Evolutionary conservation across 805 yeast genomes (phyloP), one percentile per base, ranked within the genome.

Genomic region (Cyberlindnera nakhonratchasimensis): DNA sequence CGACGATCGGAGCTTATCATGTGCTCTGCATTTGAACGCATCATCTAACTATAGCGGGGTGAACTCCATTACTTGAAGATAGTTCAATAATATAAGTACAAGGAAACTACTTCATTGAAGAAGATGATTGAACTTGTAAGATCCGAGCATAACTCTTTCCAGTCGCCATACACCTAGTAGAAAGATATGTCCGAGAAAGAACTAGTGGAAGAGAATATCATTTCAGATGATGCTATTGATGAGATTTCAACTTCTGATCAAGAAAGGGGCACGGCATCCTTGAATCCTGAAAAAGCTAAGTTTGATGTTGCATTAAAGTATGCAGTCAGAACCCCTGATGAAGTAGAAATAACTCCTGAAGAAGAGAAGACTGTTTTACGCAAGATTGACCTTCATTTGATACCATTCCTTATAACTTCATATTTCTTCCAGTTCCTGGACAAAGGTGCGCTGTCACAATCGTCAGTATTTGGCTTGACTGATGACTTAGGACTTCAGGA

Each of bases 401-500:
- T 42, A 53, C 79, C 82, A 2, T 39, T 77, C 39, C 61, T 79
- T 61, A 69, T 74, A 48, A 39, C 69, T 21, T 53, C 73, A 11
- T 72, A 74, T 55, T 66, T 72, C 14, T 57, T 70, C 16, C 82
- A 77, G 58, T 73, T 66, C 47, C 70, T 77, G 75, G 86, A 79
- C 61, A 79, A 79, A 51, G 57, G 62, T 11, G 62, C 81, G 3
- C 67, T 66, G 21, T 64, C 76, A 20, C 70, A 70, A 29, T 75
- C 79, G 1, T 69, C 79, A 10, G 69, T 77, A 24, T 63, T 71
- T 67, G 46, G 46, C 13, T 12, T 43, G 17, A 17, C 9, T 6
- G 28, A 12, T 5, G 46, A 42, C 22, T 14, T 30, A 4, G 13
- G 21, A 19, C 29, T 35, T 9, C 25, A 11, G 6, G 33, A 31